Conservation (phyloP, 2,329 filamentous ascomycete genomes). For the Nannizziopsis arthrosporioides region DNA sequence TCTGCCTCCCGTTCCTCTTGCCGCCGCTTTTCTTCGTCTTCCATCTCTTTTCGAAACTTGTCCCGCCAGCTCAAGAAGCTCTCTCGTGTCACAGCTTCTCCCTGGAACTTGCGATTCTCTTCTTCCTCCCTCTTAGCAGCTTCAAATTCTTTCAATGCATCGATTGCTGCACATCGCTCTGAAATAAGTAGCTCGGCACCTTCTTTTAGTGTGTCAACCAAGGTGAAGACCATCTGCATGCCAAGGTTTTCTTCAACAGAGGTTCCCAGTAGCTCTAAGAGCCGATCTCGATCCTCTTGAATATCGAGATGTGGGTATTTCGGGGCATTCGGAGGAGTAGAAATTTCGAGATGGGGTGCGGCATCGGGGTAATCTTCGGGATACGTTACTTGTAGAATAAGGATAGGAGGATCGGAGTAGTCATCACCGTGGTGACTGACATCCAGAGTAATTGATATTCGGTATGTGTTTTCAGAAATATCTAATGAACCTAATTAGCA, state of each 20-base stretch:
- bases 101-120: conserved; percentile 95
- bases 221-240: conserved; percentile 94
- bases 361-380: conserved; percentile 85
- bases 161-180: conserved; percentile 55
- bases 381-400: conserved; percentile 77
- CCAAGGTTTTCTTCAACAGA: conserved; percentile 86
- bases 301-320: conserved; percentile 66
- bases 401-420: conserved; percentile 50
- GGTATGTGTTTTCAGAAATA: conserved; percentile 79
- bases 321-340: conserved; percentile 56
- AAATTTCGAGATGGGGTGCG: conserved; percentile 69
- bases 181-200: conserved; percentile 73
- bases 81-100: conserved; percentile 75
- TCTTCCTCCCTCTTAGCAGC: conserved; percentile 60
- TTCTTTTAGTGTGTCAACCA: conserved; percentile 80
- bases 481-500: conserved; percentile 42
- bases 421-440: conserved; percentile 53
- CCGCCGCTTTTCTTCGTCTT: conserved; percentile 53
- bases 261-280: conserved; percentile 59
- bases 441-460: conserved; percentile 76
- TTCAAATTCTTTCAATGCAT: conserved; percentile 43
- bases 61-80: conserved; percentile 74
- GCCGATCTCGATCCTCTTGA: conserved; percentile 60
- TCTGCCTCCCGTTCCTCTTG: conserved; percentile 68
- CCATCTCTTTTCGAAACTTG: conserved; percentile 67